Base-by-base conservation (phyloP, 306 rosid species). In the Cucurbita argyrosperma region DNA sequence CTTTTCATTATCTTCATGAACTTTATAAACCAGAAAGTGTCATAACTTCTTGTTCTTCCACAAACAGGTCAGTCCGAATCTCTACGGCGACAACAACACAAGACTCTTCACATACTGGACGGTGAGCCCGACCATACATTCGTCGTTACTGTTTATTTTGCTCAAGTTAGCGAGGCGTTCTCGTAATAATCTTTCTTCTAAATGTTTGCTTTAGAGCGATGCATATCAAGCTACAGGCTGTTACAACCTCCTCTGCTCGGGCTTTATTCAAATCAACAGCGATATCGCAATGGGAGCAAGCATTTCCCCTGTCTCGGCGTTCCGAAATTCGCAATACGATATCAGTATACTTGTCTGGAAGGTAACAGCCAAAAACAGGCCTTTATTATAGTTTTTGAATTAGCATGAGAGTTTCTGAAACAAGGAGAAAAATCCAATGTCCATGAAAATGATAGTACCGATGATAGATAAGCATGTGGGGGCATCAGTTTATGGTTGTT, bases 161-260 rank as follows among this genome's bases (percentile, higher is more conserved):
- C 57, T 13, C 43, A 37, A 64, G 70, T 39, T 64, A 15, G 50
- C 40, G 50, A 38, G 11, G 50, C 70, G n/a, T 64, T 15, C 4
- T 39, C 8, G 9, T 16, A 38, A 8, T 15, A 40, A 18, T 16
- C 14, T 64, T n/a, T n/a, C 7, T 10, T 19, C 7, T 12, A 2
- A 0, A 0, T 45, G 5, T 63, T 15, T 55, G 39, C 76, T 71
- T 46, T 85, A 95, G 99, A 95, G 97, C 71, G 99, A 95, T 84
- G 99, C 99, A 77, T 95, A 95, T 79, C 99, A 95, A 88, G 99
- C 99, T 54, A 95, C 99, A 1, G 99, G 99, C 35, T 95, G 99
- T 90, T 95, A 95, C 91, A 95, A 95, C 83, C 99, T 95, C 68
- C 95, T 95, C 26, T 95, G 99, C 88, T 95, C 99, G 0, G 99